Evolutionary conservation across 805 yeast species (phyloP), one percentile per base, ranked within the genome.

Genomic region (Vanderwaltozyma yarrowii): DNA sequence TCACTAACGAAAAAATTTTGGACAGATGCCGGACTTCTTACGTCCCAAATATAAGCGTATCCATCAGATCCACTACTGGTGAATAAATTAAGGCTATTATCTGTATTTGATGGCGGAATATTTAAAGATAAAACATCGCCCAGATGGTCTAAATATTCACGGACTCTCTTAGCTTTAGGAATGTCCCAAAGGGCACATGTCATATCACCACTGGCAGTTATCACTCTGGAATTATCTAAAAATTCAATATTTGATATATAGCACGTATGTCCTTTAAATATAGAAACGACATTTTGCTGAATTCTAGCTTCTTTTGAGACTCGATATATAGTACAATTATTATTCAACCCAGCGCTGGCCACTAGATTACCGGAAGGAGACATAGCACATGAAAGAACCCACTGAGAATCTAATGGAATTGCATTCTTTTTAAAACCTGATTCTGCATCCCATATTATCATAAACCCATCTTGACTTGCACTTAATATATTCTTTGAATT

Each of bases 401-500:
- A 86, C 32, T 77, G 80, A 33, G 81, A 81, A 34, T 79, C 85
- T 39, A 87, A 62, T 4, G 77, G 71, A 14, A 87, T 73, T 1
- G 86, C 85, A 38, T 76, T 75, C 38, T 72, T 64, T 52, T 87
- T 88, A 45, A 73, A 64, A 3, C 87, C 88, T 0, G 84, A 72
- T 3, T 70, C 63, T 0, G 85, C 69, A 56, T 87, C 89, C 96
- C 96, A 88, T 16, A 84, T 59, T 28, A 88, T 66, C 66, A 86
- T 66, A 52, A 75, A 81, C 2, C 95, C 95, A 59, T 88, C 96
- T 54, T 84, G 95, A 19, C 89, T 78, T 0, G 85, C 86, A 35
- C 86, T 74, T 8, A 86, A 58, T 2, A 87, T 52, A 32, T 68
- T 69, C 32, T 61, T 58, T n/a, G 82, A 71, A 52, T 79, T 78